These are phyloP conservation scores for Septoria petroselini DNA, from an alignment of 2,329 filamentous ascomycete genomes.

Conservation along the genomic window DNA sequence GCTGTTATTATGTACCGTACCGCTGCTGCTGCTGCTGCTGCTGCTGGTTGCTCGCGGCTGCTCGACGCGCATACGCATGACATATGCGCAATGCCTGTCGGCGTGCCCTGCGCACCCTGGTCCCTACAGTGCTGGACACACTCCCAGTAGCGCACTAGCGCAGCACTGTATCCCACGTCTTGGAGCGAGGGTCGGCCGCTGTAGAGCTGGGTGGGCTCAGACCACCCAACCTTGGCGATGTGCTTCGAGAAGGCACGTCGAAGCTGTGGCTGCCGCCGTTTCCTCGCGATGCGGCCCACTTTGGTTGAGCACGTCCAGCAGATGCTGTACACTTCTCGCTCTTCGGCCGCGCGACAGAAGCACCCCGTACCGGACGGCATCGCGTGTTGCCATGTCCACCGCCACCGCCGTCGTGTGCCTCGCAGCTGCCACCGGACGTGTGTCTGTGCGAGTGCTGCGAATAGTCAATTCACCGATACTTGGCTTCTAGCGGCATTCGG, in stretches of 20 bases:
- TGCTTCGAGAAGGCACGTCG: slow-evolving; percentile 9
- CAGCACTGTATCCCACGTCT: too few relatives aligned
- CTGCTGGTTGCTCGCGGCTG: neutral
- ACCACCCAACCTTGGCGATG: neutral
- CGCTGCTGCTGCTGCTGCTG: too few relatives aligned
- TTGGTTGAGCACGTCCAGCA: neutral
- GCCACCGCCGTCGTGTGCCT: neutral
- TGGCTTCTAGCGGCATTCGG: slow-evolving; percentile 8
- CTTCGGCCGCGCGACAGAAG: too few relatives aligned
- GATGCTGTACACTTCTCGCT: neutral
- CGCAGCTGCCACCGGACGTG: neutral
- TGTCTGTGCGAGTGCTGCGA: neutral
- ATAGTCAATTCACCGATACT: slow-evolving; percentile 9
- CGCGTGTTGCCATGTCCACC: neutral
- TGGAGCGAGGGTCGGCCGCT: neutral
- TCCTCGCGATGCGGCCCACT: slow-evolving; percentile 12
- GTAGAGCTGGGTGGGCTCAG: neutral
- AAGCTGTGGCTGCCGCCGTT: slow-evolving; percentile 10
- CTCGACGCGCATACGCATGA: slow-evolving; percentile 2
- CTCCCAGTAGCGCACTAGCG: too few relatives aligned
- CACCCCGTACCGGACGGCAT: too few relatives aligned
- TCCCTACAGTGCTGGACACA: neutral
- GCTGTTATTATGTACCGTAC: too few relatives aligned
- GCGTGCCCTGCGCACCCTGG: neutral
- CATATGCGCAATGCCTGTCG: neutral